A percentile compares a stretch with the other conserved stretches of the same genome.
phyloP scores from a whole-genome alignment of 139 green algal species.

The Chlamydomonas sphaeroides region DNA sequence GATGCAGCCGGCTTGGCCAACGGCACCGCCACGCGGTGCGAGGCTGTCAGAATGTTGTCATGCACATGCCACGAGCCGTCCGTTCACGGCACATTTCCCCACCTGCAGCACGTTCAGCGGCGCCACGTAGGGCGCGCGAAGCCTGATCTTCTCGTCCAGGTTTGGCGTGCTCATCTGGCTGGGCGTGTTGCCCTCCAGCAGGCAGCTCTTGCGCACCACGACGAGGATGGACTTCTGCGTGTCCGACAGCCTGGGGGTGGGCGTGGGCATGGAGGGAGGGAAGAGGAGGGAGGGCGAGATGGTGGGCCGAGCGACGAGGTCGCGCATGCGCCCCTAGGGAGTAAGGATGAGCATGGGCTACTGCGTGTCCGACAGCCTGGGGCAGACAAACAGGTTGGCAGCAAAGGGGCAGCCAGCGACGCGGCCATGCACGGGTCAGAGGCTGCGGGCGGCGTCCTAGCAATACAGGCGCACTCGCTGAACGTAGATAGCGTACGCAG shows the following conservation, averaged over 20 bases:
- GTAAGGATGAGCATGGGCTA: slow-evolving; percentile 41
- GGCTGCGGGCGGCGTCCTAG: no score
- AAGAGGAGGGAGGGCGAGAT: no score
- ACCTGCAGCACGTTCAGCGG: slow-evolving; percentile 95
- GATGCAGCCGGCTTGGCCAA: no score
- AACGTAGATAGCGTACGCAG: no score
- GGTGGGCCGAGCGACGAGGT: no score
- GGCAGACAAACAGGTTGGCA: no score
- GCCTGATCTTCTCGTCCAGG: slow-evolving; percentile 75
- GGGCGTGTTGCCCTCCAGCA: slow-evolving; percentile 48
- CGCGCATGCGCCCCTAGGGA: slow-evolving; percentile 36
- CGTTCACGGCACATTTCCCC: no score
- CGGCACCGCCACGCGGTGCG: not conserved
- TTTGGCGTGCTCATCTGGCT: slow-evolving; percentile 46
- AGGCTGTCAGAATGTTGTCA: no score
- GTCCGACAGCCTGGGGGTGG: slow-evolving; percentile 24
- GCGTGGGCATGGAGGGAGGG: not conserved
- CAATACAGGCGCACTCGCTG: no score
- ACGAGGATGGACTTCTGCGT: slow-evolving; percentile 40
- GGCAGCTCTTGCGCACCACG: slow-evolving; percentile 46
- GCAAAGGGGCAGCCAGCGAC: no score
- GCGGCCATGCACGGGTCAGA: no score
- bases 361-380: slow-evolving; percentile 43
- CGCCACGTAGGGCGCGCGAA: slow-evolving; percentile 89
- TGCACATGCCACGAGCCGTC: no score